phyloP scores from a whole-genome alignment of 2,329 filamentous ascomycete species.

The Penicillium freii region DNA sequence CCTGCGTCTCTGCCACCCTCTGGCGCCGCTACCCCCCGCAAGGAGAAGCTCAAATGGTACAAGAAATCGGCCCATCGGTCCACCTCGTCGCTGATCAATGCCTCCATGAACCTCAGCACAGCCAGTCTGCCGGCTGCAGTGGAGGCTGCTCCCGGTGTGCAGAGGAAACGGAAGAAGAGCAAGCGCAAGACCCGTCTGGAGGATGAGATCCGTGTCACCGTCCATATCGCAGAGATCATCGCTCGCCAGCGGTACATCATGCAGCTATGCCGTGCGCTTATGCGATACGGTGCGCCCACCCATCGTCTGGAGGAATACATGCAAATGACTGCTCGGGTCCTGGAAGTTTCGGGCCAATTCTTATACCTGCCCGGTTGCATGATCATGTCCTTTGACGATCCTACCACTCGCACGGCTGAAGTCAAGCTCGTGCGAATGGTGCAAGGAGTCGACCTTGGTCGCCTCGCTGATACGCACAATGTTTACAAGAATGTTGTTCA shows the following conservation, averaged over 20 bases:
- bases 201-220: slow-evolving; percentile 59
- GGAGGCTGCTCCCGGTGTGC: slow-evolving; percentile 20
- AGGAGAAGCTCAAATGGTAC: slow-evolving; percentile 45
- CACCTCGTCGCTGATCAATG: slow-evolving; percentile 39
- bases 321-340: slow-evolving; percentile 80
- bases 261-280: slow-evolving; percentile 81
- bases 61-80: slow-evolving; percentile 40
- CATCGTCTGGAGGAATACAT: slow-evolving; percentile 91
- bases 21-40: slow-evolving; percentile 35
- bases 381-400: slow-evolving; percentile 81
- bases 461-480: slow-evolving; percentile 47
- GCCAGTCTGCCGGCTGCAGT: slow-evolving; percentile 31
- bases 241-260: slow-evolving; percentile 80
- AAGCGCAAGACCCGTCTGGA: slow-evolving; percentile 36
- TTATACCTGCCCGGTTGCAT: slow-evolving; percentile 91
- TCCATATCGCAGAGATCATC: slow-evolving; percentile 67
- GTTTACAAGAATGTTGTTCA: slow-evolving; percentile 53
- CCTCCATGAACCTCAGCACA: slow-evolving; percentile 38
- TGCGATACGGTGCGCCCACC: slow-evolving; percentile 89
- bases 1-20: slow-evolving; percentile 24
- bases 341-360: slow-evolving; percentile 88
- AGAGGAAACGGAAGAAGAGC: slow-evolving; percentile 21
- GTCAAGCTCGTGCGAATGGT: slow-evolving; percentile 47
- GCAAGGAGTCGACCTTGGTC: slow-evolving; percentile 48
- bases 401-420: slow-evolving; percentile 49